phyloP scores from a whole-genome alignment of 768 basidiomycete genomes.

The Leccinum obscurum region DNA sequence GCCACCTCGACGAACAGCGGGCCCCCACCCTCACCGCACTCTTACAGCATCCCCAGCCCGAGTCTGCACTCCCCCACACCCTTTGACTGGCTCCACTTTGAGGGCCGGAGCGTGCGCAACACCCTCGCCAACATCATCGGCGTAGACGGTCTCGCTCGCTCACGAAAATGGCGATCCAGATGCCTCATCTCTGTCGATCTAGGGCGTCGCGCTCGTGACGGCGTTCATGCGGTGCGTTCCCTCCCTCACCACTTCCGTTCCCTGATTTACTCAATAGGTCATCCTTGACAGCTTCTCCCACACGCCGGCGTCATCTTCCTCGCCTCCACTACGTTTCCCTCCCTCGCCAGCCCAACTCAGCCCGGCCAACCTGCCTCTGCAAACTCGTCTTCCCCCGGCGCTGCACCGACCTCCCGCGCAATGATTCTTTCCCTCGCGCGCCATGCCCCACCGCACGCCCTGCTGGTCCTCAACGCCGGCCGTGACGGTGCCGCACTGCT shows the following conservation, averaged over 20 bases:
- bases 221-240: constrained; percentile 60
- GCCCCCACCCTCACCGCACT: constrained; percentile 3
- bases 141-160: too few species aligned
- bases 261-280: background rate
- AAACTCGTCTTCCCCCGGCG: constrained; percentile 44
- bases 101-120: constrained; percentile 77
- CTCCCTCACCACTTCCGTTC: background rate
- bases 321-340: constrained; percentile 26
- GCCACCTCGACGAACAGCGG: constrained; percentile 28
- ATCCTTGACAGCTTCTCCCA: constrained; percentile 62
- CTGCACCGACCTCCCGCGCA: constrained; percentile 62
- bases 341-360: constrained; percentile 2
- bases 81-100: constrained; percentile 86
- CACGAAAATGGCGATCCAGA: too few species aligned
- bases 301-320: constrained; percentile 81
- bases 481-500: too few species aligned
- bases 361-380: background rate
- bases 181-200: too few species aligned
- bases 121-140: constrained; percentile 46
- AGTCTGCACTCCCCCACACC: constrained; percentile 68
- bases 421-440: constrained; percentile 54
- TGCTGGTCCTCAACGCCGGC: too few species aligned
- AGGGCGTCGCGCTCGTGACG: too few species aligned
- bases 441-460: too few species aligned
- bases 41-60: constrained; percentile 28